Percentiles rank a stretch among this genome's conserved stretches.
phyloP scores from a whole-genome alignment of 148 eudicot genomes.

The Camellia lanceoleosa region DNA sequence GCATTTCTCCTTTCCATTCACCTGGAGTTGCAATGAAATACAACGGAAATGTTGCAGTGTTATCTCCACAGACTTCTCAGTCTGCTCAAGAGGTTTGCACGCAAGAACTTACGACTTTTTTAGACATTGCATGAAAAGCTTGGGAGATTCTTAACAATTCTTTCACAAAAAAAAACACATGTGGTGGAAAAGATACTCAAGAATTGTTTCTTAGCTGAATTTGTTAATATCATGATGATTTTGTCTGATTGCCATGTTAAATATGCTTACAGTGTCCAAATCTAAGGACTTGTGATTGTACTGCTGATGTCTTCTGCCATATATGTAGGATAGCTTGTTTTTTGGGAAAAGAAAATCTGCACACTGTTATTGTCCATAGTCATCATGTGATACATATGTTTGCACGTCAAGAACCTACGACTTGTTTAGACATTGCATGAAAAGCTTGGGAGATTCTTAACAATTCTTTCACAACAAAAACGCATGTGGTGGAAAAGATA shows the following conservation, averaged over 20 bases:
- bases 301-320: not conserved
- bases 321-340: not conserved
- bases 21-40: conserved; percentile 57
- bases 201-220: not conserved
- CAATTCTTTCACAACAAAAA: not conserved
- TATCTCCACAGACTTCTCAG: conserved; percentile 57
- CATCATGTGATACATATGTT: conserved; percentile 23
- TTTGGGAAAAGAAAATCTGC: not conserved
- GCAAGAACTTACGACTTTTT: conserved; percentile 1
- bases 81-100: conserved; percentile 68
- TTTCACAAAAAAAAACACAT: not conserved
- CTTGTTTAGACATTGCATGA: not conserved
- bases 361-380: not conserved
- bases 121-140: not conserved
- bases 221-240: not conserved
- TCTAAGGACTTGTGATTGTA: not conserved
- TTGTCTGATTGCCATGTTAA: conserved; percentile 2
- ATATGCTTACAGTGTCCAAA: not conserved
- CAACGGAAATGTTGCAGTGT: conserved; percentile 45
- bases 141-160: not conserved
- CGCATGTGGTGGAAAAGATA: not conserved
- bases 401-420: conserved; percentile 18
- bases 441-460: not conserved
- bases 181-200: not conserved
- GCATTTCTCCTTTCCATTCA: conserved; percentile 61